A percentile compares a stretch with the other conserved stretches of the same genome.
phyloP scores from a whole-genome alignment of 1,284 basidiomycete species.

The Apiotrichum gracile region DNA sequence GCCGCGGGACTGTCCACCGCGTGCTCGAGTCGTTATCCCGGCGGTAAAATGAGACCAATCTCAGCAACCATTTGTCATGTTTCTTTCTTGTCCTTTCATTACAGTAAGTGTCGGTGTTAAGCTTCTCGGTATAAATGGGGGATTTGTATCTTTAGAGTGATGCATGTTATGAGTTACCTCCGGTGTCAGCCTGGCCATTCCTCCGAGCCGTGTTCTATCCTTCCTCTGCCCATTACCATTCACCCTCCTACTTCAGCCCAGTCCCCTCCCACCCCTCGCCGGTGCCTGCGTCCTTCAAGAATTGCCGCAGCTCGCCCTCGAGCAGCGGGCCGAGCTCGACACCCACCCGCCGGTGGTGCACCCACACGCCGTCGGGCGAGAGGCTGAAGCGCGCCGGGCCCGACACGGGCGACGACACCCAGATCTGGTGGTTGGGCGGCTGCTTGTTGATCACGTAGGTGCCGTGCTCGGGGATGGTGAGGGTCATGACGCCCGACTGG shows the following conservation, averaged over 20 bases:
- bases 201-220: neutral
- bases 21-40: neutral
- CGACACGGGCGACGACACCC: slow-evolving; percentile 87
- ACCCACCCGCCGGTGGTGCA: slow-evolving; percentile 63
- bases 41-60: neutral
- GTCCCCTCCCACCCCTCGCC: slow-evolving; percentile 37
- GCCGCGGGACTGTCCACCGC: neutral
- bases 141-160: neutral
- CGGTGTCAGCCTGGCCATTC: too few species aligned
- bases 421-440: slow-evolving; percentile 98
- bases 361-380: slow-evolving; percentile 54
- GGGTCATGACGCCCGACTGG: slow-evolving; percentile 83
- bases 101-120: too few species aligned
- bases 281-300: slow-evolving; percentile 53
- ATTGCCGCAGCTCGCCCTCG: slow-evolving; percentile 47
- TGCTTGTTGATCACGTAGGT: slow-evolving; percentile 99
- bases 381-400: slow-evolving; percentile 88
- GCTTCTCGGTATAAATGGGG: too few species aligned
- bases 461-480: slow-evolving; percentile 71
- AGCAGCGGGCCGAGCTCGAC: slow-evolving; percentile 61
- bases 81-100: neutral
- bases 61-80: neutral
- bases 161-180: neutral
- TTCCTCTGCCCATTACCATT: neutral
- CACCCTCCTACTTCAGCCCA: slow-evolving; percentile 21